A percentile compares a stretch with the other conserved stretches of the same genome.
These are phyloP conservation scores for Phaeotremella fagi DNA, from an alignment of 768 basidiomycete species.

Conservation along the genomic window DNA sequence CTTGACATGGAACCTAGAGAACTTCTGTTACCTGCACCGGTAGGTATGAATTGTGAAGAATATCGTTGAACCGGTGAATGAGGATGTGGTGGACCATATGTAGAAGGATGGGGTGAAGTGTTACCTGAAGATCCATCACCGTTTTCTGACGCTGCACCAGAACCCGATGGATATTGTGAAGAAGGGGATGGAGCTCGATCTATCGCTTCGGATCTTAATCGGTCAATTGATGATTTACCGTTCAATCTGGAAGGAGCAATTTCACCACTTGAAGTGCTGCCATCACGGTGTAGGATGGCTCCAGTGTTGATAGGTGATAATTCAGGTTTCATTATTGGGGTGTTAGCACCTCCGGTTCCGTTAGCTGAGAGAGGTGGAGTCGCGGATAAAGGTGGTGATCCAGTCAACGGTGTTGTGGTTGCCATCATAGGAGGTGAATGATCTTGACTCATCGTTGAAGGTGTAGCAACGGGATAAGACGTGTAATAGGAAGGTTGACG, in stretches of 20 bases:
- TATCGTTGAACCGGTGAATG: conserved; percentile 1
- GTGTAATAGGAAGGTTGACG: conserved; percentile 29
- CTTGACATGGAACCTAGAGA: conserved; percentile 20
- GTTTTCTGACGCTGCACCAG: neutral
- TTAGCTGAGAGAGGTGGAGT: conserved; percentile 9
- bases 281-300: conserved; percentile 3
- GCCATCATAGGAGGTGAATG: conserved; percentile 21
- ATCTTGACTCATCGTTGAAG: conserved; percentile 18
- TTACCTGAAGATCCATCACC: conserved; percentile 2
- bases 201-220: conserved; percentile 18
- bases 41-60: neutral
- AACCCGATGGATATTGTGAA: neutral
- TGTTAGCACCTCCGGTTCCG: conserved; percentile 9
- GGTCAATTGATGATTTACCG: conserved; percentile 20
- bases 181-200: neutral
- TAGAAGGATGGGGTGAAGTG: conserved; percentile 7
- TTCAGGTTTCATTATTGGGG: conserved; percentile 14
- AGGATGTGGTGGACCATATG: conserved; percentile 2
- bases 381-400: conserved; percentile 11
- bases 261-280: conserved; percentile 9
- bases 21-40: neutral
- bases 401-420: conserved; percentile 9
- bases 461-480: conserved; percentile 28
- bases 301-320: conserved; percentile 16
- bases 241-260: neutral